Base-by-base conservation (phyloP, 805 yeast genomes). In the Ogataea parapolymorpha region DNA sequence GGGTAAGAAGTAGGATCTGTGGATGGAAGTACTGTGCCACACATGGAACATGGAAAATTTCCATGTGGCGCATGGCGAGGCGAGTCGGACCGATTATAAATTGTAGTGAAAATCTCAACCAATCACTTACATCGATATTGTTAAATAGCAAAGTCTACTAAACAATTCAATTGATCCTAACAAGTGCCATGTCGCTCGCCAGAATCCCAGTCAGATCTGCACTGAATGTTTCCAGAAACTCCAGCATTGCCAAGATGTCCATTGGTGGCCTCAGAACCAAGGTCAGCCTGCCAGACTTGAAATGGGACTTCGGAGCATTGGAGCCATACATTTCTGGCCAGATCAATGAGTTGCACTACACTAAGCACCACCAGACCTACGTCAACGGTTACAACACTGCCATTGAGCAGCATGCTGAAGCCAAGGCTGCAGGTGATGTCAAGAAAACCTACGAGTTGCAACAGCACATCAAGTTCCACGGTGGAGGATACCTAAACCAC, bases 401-500 rank as follows among this genome's bases (percentile, higher is more conserved):
- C 17, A 63, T 76, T 51, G 95, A 85, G 65, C 82, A 86, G 67
- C 71, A 79, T 38, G 75, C 75, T 10, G 85, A 77, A 54, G 89
- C 95, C 35, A 58, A 75, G 45, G 65, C 67, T 28, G 70, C 71
- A 40, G 77, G 81, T 48, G 85, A 82, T 47, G 71, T 72, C 47
- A 68, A 75, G 57, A 77, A 76, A 58, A 50, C 82, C 36, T 72
- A 82, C 56, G 77, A 72, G 51, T 70, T 86, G 50, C 85, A 83
- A 63, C 84, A 85, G 55, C 70, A 75, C 53, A 79, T 89, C 71
- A 88, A 85, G 62, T 88, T 88, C 79, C 90, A 88, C 65, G 93
- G 93, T 54, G 96, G 96, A 63, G 96, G 96, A 23, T 85, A 72
- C 71, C 70, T 82, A 59, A 88, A 88, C 79, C 96, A 88, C 70